Evolutionary conservation across 2,329 filamentous ascomycete species (phyloP).

Genomic region (Fusarium papillatum): DNA sequence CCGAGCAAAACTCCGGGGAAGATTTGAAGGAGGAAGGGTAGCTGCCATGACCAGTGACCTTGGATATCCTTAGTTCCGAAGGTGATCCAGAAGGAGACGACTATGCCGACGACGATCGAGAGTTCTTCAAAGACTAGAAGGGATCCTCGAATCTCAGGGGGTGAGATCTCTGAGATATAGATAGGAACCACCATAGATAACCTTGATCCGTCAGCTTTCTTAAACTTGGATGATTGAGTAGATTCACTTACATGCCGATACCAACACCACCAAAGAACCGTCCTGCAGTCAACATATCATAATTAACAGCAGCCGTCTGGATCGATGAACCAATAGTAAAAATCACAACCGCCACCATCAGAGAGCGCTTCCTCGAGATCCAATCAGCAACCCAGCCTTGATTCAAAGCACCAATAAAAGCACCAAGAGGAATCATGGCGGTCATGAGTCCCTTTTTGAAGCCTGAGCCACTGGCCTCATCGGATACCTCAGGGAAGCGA

Average conservation of each 20-base stretch:
- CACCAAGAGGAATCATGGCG: slow-evolving; percentile 60
- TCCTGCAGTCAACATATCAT: slow-evolving; percentile 57
- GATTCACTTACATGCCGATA: slow-evolving; percentile 50
- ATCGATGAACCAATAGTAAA: slow-evolving; percentile 58
- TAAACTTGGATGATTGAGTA: not conserved
- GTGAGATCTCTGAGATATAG: slow-evolving; percentile 61
- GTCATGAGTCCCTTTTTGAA: slow-evolving; percentile 59
- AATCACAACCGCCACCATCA: slow-evolving; percentile 49
- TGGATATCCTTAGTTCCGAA: slow-evolving; percentile 45
- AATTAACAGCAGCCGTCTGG: slow-evolving; percentile 55
- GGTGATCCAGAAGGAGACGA: slow-evolving; percentile 49
- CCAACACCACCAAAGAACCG: slow-evolving; percentile 59
- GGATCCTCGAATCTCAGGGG: slow-evolving; percentile 61
- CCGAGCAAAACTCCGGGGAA: slow-evolving; percentile 42
- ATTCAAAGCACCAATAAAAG: slow-evolving; percentile 61
- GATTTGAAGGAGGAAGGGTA: slow-evolving; percentile 48
- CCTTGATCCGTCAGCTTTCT: not conserved
- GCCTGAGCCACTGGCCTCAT: slow-evolving; percentile 53
- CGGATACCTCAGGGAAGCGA: slow-evolving; percentile 49
- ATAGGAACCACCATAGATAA: slow-evolving; percentile 54
- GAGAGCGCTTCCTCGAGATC: slow-evolving; percentile 8
- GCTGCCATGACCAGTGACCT: slow-evolving; percentile 45
- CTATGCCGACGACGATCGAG: slow-evolving; percentile 47
- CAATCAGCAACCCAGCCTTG: slow-evolving; percentile 14
- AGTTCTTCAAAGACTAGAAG: slow-evolving; percentile 59